phyloP scores from a whole-genome alignment of 2,329 filamentous ascomycete species.

The Colletotrichum melonis region DNA sequence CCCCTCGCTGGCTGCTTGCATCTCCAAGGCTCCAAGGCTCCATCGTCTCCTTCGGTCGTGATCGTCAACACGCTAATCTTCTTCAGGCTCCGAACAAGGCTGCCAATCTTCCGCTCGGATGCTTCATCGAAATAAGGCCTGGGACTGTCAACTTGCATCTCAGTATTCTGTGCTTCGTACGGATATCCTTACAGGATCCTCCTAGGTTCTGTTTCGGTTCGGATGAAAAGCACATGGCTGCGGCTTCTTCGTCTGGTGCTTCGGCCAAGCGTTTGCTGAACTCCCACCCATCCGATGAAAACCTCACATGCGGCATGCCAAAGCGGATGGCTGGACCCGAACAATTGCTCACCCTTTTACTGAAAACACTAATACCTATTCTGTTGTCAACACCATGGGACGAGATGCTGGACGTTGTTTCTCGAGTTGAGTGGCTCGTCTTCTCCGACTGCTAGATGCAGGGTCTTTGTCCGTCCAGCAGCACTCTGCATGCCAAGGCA shows the following conservation, averaged over 20 bases:
- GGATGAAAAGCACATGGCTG: neutral
- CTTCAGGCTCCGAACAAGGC: neutral
- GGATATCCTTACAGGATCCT: too few relatives aligned
- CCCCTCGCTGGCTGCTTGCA: neutral
- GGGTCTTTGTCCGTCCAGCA: neutral
- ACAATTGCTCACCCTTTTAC: neutral
- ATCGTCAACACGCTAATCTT: neutral
- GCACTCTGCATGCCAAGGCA: slow-evolving; percentile 1
- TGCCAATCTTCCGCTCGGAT: neutral
- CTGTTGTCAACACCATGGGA: neutral
- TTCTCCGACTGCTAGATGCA: neutral
- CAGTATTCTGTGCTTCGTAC: neutral
- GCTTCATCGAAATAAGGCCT: slow-evolving; percentile 7
- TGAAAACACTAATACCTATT: neutral
- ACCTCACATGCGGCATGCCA: neutral
- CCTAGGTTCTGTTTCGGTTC: neutral
- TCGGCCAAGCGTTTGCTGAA: neutral
- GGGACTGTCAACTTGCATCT: neutral
- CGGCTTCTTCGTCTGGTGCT: neutral
- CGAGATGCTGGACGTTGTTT: neutral
- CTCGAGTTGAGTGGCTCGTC: neutral
- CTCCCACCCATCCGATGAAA: neutral
- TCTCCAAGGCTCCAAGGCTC: neutral
- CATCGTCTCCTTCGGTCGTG: neutral
- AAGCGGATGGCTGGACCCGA: slow-evolving; percentile 2